Evolutionary conservation across 768 basidiomycete genomes (phyloP), one percentile per base, ranked within the genome.

Genomic region (Solioccasus polychromus): DNA sequence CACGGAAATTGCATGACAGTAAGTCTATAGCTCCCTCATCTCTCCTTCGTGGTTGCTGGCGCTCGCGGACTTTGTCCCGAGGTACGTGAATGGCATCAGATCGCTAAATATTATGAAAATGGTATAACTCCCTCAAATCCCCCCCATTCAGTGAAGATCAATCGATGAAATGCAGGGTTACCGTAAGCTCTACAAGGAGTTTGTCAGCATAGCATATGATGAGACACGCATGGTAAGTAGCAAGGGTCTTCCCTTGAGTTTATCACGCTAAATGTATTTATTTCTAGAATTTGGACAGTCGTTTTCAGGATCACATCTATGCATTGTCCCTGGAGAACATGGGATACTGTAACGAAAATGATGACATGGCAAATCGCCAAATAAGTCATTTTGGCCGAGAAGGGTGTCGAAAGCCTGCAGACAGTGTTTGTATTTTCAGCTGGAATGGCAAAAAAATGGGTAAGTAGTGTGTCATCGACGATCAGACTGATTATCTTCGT

Each of bases 401-500:
- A n/a, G n/a, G n/a, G n/a, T n/a, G n/a, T n/a, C n/a, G n/a, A n/a
- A n/a, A n/a, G n/a, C n/a, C n/a, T n/a, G n/a, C n/a, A n/a, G n/a
- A n/a, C n/a, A n/a, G n/a, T n/a, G n/a, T n/a, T n/a, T n/a, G n/a
- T n/a, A n/a, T n/a, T n/a, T 40, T 22, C 24, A 39, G 5, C 9
- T 9, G n/a, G n/a, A 17, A 12, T 3, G 24, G 24, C 3, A 10
- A 36, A 9, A 23, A 40, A 28, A 43, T 19, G 17, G 8, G 17
- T 20, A 31, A 17, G 19, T 26, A 18, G 5, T 5, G 19, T n/a
- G 18, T 31, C 32, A 24, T 32, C 7, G 2, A 31, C 11, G 19
- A 45, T 15, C 14, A 32, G 10, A 35, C 18, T 23, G 9, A 29
- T 50, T 35, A 54, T 39, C 47, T 57, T 23, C 61, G 57, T 42